Evolutionary conservation across 2,329 filamentous ascomycete species (phyloP).

Genomic region (Aspergillus sp.): DNA sequence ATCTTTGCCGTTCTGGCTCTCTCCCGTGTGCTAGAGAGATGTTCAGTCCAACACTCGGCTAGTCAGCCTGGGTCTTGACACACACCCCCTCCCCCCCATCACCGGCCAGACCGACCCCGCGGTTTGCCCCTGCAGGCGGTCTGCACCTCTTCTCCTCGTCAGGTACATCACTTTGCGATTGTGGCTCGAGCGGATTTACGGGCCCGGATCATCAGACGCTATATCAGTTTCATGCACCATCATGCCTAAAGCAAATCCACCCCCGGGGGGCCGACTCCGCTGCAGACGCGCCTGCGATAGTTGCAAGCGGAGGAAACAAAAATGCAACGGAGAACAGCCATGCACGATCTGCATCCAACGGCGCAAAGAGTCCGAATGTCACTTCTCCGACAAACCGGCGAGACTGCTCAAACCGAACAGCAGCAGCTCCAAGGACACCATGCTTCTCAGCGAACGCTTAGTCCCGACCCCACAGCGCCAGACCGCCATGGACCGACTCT

Average conservation of each 20-base stretch:
- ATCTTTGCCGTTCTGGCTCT: neutral
- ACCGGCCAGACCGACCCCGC: neutral
- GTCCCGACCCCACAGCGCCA: slow-evolving; percentile 33
- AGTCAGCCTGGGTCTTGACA: neutral
- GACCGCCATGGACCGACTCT: slow-evolving; percentile 37
- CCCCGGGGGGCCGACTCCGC: slow-evolving; percentile 34
- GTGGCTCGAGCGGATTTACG: neutral
- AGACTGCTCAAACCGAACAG: slow-evolving; percentile 33
- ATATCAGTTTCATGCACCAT: neutral
- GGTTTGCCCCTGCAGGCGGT: neutral
- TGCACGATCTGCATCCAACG: slow-evolving; percentile 53
- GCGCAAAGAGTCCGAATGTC: slow-evolving; percentile 45
- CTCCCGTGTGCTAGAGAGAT: neutral
- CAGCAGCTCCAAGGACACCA: slow-evolving; percentile 29
- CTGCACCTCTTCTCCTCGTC: neutral
- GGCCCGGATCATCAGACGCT: neutral
- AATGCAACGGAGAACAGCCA: slow-evolving; percentile 54
- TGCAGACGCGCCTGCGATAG: slow-evolving; percentile 47
- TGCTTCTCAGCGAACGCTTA: slow-evolving; percentile 36
- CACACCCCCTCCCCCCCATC: neutral
- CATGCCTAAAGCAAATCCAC: slow-evolving; percentile 36
- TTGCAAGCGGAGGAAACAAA: slow-evolving; percentile 53
- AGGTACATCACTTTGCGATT: neutral
- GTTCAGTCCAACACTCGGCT: neutral
- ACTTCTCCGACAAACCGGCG: slow-evolving; percentile 42